Conservation (phyloP, 1,284 basidiomycete species). For the Melanopsichium pennsylvanicum region DNA sequence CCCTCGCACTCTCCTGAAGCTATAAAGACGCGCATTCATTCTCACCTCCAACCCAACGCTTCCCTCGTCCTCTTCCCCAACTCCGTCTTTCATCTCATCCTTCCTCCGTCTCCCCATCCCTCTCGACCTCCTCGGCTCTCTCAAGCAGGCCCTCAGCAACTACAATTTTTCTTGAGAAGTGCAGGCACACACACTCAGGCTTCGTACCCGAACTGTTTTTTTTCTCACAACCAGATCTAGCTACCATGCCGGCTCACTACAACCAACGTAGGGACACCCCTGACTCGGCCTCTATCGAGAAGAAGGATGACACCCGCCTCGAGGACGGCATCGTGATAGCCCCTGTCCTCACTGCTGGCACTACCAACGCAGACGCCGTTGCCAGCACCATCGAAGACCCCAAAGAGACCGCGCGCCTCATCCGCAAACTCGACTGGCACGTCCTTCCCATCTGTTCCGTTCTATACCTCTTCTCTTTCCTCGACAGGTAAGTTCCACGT, state of each 20-base stretch:
- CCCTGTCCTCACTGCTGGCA: constrained; percentile 43
- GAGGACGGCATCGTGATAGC: constrained; percentile 39
- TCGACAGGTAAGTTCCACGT: constrained; percentile 71
- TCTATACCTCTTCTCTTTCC: constrained; percentile 76
- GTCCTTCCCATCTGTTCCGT: constrained; percentile 65
- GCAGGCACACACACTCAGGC: too few species aligned
- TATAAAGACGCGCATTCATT: constrained; percentile 15
- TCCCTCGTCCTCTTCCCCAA: constrained; percentile 7
- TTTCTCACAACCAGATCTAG: too few species aligned
- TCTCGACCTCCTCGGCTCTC: not conserved
- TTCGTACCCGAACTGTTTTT: too few species aligned
- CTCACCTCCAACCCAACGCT: not conserved
- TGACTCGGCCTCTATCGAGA: constrained; percentile 46
- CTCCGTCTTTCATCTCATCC: not conserved
- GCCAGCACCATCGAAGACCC: constrained; percentile 36
- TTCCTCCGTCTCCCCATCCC: not conserved
- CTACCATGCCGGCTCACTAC: constrained; percentile 21
- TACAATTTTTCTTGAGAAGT: too few species aligned
- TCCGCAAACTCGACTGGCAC: constrained; percentile 50
- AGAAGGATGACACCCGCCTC: constrained; percentile 41
- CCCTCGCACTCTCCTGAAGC: not conserved
- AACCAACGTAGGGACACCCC: constrained; percentile 15
- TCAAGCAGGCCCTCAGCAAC: not conserved
- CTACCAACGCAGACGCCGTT: constrained; percentile 32
- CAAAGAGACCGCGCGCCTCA: constrained; percentile 33